phyloP scores from a whole-genome alignment of 768 basidiomycete genomes.

The Amanita brunnescens region DNA sequence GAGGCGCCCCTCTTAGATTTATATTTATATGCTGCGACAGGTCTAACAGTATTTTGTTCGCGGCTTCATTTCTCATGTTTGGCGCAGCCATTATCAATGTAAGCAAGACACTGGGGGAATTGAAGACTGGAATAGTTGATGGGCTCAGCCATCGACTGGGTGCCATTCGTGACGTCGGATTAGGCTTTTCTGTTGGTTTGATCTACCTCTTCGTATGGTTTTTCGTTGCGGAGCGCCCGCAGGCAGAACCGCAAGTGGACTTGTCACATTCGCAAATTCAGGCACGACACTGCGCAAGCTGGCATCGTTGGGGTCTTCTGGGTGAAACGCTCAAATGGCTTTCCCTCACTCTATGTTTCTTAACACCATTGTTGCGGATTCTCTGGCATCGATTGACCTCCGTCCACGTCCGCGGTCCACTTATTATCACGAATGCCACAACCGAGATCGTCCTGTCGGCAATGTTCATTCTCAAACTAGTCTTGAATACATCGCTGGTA shows the following conservation, averaged over 20 bases:
- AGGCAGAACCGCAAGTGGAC: constrained; percentile 20
- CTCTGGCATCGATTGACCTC: constrained; percentile 46
- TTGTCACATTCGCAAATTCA: constrained; percentile 11
- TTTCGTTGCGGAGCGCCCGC: constrained; percentile 51
- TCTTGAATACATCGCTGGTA: constrained; percentile 46
- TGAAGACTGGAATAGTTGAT: constrained; percentile 17
- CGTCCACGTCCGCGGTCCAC: constrained; percentile 36
- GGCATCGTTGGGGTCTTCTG: constrained; percentile 54
- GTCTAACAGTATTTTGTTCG: constrained; percentile 42
- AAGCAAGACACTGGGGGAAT: constrained; percentile 38
- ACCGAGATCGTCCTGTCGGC: constrained; percentile 50
- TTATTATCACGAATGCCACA: constrained; percentile 36
- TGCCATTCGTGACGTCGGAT: constrained; percentile 48
- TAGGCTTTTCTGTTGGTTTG: constrained; percentile 47
- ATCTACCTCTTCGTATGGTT: constrained; percentile 65
- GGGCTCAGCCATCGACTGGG: constrained; percentile 30
- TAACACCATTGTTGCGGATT: constrained; percentile 50
- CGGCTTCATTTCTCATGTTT: constrained; percentile 52
- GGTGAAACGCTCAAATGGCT: constrained; percentile 46
- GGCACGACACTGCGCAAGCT: constrained; percentile 45
- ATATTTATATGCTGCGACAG: constrained; percentile 19
- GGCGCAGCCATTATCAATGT: constrained; percentile 57
- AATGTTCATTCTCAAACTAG: constrained; percentile 53
- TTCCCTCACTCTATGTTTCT: constrained; percentile 35
- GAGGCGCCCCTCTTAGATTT: not conserved